These are phyloP conservation scores for Trebouxia sp. DNA, from an alignment of 139 green algal species.

Conservation along the genomic window DNA sequence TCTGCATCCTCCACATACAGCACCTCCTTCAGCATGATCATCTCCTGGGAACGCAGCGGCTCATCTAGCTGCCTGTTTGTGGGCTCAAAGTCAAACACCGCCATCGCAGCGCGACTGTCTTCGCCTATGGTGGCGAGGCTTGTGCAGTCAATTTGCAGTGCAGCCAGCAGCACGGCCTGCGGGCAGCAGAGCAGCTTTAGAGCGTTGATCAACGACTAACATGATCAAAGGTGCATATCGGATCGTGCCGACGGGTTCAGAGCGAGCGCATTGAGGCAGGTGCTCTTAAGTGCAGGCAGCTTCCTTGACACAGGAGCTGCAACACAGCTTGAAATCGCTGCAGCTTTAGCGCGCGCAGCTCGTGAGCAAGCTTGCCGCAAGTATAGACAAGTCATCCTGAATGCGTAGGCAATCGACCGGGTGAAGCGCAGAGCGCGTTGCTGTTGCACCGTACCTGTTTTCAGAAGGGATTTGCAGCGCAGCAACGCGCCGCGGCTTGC, in stretches of 20 bases:
- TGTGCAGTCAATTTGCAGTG: not conserved
- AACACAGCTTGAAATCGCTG: not conserved
- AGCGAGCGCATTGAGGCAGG: not conserved
- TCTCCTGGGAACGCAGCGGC: slow-evolving; percentile 7
- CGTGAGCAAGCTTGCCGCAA: too few relatives aligned
- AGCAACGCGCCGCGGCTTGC: too few relatives aligned
- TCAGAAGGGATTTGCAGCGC: too few relatives aligned
- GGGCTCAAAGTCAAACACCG: slow-evolving; percentile 6
- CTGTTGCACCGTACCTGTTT: too few relatives aligned
- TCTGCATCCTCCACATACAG: slow-evolving; percentile 16
- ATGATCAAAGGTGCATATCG: too few relatives aligned
- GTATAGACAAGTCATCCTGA: too few relatives aligned
- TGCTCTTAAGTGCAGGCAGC: not conserved
- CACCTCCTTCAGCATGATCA: slow-evolving; percentile 18
- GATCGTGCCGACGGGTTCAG: not conserved
- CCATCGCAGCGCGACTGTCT: not conserved
- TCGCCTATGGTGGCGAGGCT: not conserved
- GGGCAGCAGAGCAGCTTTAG: too few relatives aligned
- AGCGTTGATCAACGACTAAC: too few relatives aligned
- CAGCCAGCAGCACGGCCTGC: too few relatives aligned
- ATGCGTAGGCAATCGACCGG: too few relatives aligned
- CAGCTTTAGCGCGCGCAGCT: too few relatives aligned
- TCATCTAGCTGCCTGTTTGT: not conserved
- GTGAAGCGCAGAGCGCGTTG: too few relatives aligned
- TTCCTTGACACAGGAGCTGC: not conserved